phyloP scores from a whole-genome alignment of 169 alveolate species.

The Cytauxzoon felis region DNA sequence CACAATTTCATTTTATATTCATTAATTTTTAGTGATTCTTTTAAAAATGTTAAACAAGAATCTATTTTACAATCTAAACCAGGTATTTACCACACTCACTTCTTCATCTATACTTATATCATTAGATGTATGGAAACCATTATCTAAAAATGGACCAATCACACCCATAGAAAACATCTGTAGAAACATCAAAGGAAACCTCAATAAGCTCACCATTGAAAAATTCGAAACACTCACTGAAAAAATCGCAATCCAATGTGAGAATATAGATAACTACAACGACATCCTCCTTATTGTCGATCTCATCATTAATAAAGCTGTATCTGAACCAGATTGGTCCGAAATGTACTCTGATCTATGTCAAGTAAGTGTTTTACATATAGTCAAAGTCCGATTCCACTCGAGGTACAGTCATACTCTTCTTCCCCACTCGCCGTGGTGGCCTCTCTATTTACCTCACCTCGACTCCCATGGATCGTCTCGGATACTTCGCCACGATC shows the following conservation, averaged over 20 bases:
- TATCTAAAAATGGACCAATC: constrained; percentile 4
- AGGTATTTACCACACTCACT: not conserved
- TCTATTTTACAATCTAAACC: not conserved
- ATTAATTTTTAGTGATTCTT: no score
- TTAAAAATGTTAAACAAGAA: constrained; percentile 2
- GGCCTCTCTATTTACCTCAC: no score
- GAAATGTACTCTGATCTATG: constrained; percentile 90
- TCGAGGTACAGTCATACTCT: no score
- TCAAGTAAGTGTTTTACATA: constrained; percentile 63
- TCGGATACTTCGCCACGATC: no score
- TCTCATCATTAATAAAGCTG: constrained; percentile 81
- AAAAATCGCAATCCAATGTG: constrained; percentile 80
- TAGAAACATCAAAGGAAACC: constrained; percentile 77
- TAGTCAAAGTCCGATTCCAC: no score
- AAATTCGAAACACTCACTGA: constrained; percentile 85
- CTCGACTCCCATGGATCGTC: no score
- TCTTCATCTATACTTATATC: not conserved
- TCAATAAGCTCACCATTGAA: constrained; percentile 86
- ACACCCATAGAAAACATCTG: constrained; percentile 32
- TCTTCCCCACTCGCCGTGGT: no score
- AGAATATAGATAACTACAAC: constrained; percentile 62
- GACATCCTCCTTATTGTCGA: constrained; percentile 77
- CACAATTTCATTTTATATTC: no score
- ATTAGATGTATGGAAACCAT: constrained; percentile 38
- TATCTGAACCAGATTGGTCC: constrained; percentile 87